A percentile compares a stretch with the other conserved stretches of the same genome.
Conservation (phyloP, 2,329 filamentous ascomycete species). For the Neofusicoccum ribis region DNA sequence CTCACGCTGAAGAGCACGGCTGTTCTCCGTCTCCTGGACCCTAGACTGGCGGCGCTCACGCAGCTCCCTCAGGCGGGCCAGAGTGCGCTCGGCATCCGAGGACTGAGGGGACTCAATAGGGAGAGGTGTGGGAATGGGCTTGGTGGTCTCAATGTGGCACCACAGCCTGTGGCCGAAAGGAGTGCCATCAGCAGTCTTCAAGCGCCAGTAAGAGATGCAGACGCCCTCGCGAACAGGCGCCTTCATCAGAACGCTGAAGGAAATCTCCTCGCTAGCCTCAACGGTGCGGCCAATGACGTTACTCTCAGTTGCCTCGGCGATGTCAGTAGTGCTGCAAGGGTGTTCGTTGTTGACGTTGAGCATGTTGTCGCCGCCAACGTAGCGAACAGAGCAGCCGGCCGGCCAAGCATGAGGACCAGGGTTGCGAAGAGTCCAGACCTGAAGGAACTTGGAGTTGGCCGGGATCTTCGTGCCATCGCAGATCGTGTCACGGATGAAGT, state of each 20-base stretch:
- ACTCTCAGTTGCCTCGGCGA: conserved; percentile 78
- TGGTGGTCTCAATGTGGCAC: conserved; percentile 78
- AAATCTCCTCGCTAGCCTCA: conserved; percentile 69
- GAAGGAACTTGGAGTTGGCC: conserved; percentile 74
- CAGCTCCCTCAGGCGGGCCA: conserved; percentile 14
- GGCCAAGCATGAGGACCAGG: conserved; percentile 80
- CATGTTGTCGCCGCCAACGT: conserved; percentile 95
- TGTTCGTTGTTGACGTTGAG: conserved; percentile 80
- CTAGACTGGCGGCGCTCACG: conserved; percentile 17
- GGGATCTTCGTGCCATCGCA: conserved; percentile 72
- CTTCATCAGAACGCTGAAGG: conserved; percentile 83
- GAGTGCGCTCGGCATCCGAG: conserved; percentile 14
- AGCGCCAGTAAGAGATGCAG: conserved; percentile 92
- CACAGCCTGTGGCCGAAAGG: conserved; percentile 93
- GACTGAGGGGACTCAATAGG: conserved; percentile 17
- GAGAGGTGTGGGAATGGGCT: conserved; percentile 1
- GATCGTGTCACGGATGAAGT: conserved; percentile 77
- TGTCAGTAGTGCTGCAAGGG: conserved; percentile 74
- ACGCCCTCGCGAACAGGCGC: conserved; percentile 75
- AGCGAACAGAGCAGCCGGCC: conserved; percentile 83
- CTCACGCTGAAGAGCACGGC: conserved; percentile 24
- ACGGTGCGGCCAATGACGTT: conserved; percentile 71
- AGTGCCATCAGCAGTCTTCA: conserved; percentile 76
- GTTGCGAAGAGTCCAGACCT: conserved; percentile 91
- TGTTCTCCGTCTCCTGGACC: conserved; percentile 21